Conservation (phyloP, 148 eudicot species). For the Cornus controversa region DNA sequence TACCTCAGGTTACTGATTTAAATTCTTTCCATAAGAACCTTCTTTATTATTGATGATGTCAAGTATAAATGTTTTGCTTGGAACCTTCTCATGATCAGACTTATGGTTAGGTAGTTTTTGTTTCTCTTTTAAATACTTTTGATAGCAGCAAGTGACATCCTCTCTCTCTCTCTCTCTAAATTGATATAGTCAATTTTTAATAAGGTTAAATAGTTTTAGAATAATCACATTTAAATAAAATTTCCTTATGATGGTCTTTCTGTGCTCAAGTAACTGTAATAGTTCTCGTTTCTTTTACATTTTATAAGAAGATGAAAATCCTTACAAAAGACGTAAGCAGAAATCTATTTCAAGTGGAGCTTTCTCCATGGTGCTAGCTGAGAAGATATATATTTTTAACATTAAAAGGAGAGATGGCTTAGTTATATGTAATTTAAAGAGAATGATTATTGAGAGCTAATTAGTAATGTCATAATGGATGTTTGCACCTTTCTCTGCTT, state of each 20-base stretch:
- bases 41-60: background rate
- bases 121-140: background rate
- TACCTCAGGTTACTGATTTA: slow-evolving; percentile 50
- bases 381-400: too few species aligned
- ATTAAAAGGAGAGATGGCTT: too few species aligned
- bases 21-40: background rate
- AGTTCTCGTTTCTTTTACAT: background rate
- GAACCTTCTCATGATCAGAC: background rate
- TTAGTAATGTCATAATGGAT: background rate
- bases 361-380: too few species aligned
- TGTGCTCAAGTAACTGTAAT: background rate
- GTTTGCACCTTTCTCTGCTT: too few species aligned
- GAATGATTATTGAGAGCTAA: background rate
- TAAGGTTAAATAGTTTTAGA: too few species aligned
- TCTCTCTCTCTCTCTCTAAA: background rate
- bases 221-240: background rate
- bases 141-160: background rate
- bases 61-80: background rate
- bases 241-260: background rate
- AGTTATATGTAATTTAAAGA: too few species aligned
- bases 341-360: background rate
- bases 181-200: background rate
- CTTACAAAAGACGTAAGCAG: background rate
- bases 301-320: background rate
- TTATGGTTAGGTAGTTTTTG: too few species aligned